Base-by-base conservation (phyloP, 176 grass and related monocot species). In the Stipa capillata region DNA sequence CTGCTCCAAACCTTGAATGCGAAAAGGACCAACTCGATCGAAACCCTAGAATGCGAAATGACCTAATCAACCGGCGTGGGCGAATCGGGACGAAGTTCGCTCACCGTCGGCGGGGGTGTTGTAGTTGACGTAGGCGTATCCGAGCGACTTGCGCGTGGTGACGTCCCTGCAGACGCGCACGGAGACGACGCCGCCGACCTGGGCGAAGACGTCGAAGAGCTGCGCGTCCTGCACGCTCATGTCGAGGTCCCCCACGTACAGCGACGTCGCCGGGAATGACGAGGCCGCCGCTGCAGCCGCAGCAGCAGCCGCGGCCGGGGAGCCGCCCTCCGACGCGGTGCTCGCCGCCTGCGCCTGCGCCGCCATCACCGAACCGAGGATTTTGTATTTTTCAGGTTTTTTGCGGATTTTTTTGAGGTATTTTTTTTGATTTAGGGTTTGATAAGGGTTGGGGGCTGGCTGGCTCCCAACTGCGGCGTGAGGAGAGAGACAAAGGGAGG, bases 71-170 rank as follows among this genome's bases (percentile, higher is more conserved):
- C 2, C 36, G 16, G 8, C 14, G 7, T 6, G 5, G 7, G n/a
- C 42, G n/a, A n/a, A n/a, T n/a, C n/a, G n/a, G n/a, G n/a, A n/a
- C 27, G 56, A n/a, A 16, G 39, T 20, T 0, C 21, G 73, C 85
- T 93, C 54, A 98, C 95, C 95, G 58, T 99, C 92, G 4, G 81
- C 33, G 1, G 92, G 86, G 69, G 52, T 94, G 86, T 25, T 93
- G 90, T 95, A 99, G 88, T 99, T 99, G 79, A 99, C 92, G 33
- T 95, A 95, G 44, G 86, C 96, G 52, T 99, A 99, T 4, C 96
- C 96, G n/a, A 99, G 92, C 16, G 96, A 99, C 68, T 89, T 85
- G 39, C 96, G 78, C 20, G 90, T 72, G 75, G 51, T 89, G 85
- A 95, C 67, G 74, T 99, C 96, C 49, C 96, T 89, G 81, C 96